phyloP scores from a whole-genome alignment of 805 yeast species.

The Saccharomycopsis capsularis region DNA sequence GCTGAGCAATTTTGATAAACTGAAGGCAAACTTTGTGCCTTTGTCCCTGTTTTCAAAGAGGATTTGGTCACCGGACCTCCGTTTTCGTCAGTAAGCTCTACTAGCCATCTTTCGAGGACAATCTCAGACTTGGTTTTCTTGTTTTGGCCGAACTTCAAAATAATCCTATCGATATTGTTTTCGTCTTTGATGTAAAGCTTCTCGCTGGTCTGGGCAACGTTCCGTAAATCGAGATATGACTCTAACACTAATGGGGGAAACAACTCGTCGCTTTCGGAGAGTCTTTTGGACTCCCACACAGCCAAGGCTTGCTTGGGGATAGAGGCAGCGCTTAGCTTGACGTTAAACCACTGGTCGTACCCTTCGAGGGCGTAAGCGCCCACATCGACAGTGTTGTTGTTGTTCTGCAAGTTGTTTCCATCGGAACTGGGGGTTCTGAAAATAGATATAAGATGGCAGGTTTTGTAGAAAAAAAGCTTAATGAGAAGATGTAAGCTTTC shows the following conservation, averaged over 20 bases:
- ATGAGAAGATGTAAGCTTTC: conserved; percentile 1
- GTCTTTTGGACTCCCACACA: conserved; percentile 4
- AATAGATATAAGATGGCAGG: conserved; percentile 9
- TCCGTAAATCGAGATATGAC: conserved; percentile 63
- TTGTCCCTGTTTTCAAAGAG: neutral
- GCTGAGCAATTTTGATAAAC: neutral
- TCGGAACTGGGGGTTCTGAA: conserved; percentile 2
- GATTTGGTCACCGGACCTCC: neutral
- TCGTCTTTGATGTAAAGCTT: conserved; percentile 52
- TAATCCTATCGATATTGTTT: conserved; percentile 28
- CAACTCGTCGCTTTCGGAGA: neutral
- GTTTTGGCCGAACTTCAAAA: neutral
- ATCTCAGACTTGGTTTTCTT: conserved; percentile 12
- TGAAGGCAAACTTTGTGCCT: neutral
- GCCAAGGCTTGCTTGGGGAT: conserved; percentile 6
- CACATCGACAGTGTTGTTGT: neutral
- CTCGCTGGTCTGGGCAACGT: conserved; percentile 41
- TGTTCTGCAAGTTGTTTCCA: neutral
- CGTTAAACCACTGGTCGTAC: conserved; percentile 8
- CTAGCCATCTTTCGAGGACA: conserved; percentile 17
- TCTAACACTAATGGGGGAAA: conserved; percentile 85
- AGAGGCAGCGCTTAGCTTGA: neutral
- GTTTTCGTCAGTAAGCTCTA: conserved; percentile 2
- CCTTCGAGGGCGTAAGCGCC: neutral
- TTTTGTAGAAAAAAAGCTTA: conserved; percentile 7